These are phyloP conservation scores for Ambrosia artemisiifolia DNA, from an alignment of 129 eudicot species.

Conservation along the genomic window DNA sequence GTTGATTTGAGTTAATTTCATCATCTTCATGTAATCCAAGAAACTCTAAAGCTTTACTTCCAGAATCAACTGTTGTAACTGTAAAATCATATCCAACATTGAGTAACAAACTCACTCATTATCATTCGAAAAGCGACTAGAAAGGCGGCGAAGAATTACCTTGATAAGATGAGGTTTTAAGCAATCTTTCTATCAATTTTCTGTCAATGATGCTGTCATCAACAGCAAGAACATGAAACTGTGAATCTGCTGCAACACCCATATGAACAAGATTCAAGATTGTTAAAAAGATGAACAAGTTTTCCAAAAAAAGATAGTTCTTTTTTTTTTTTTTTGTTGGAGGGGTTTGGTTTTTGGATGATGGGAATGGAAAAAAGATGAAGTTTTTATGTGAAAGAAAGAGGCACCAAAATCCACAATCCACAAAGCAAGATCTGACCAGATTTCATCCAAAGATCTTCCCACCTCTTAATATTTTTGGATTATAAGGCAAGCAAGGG, in stretches of 20 bases:
- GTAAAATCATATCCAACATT: constrained; percentile 27
- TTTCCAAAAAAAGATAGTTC: constrained; percentile 20
- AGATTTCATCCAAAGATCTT: constrained; percentile 68
- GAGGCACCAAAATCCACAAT: constrained; percentile 72
- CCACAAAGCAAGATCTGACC: constrained; percentile 91
- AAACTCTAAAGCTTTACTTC: constrained; percentile 78
- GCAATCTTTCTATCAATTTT: constrained; percentile 84
- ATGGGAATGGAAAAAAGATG: constrained; percentile 20
- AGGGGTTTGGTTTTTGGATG: constrained; percentile 31
- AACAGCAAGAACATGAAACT: constrained; percentile 93
- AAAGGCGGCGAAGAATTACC: constrained; percentile 15
- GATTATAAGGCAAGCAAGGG: constrained; percentile 66
- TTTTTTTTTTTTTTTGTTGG: neutral
- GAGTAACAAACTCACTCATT: neutral
- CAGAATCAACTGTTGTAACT: constrained; percentile 97
- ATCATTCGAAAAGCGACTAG: neutral
- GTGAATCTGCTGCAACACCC: constrained; percentile 71
- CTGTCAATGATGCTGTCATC: constrained; percentile 93
- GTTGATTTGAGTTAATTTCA: constrained; percentile 30
- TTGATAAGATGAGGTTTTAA: constrained; percentile 74
- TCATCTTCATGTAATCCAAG: constrained; percentile 70
- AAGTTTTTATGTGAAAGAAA: constrained; percentile 36
- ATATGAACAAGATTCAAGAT: constrained; percentile 34
- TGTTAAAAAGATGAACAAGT: constrained; percentile 2
- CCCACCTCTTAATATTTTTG: constrained; percentile 48